These are phyloP conservation scores for Calophaca sinica DNA, from an alignment of 306 rosid species.

Conservation along the genomic window DNA sequence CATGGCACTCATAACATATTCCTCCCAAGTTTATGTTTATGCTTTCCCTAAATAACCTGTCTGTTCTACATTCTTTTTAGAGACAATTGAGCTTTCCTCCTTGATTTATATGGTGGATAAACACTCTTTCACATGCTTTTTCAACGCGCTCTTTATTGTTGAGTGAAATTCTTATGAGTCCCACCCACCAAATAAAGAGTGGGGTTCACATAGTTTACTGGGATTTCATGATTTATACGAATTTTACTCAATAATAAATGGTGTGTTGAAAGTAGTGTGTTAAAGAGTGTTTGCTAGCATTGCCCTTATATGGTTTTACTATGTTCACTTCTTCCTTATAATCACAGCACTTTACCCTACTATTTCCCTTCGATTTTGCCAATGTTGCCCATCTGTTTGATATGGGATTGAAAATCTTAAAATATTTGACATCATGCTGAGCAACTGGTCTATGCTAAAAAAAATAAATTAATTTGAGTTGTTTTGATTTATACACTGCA, in stretches of 20 bases:
- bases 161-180: background rate
- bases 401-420: background rate
- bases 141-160: background rate
- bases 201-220: background rate
- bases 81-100: background rate
- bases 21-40: background rate
- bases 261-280: background rate
- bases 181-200: background rate
- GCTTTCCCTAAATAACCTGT: background rate
- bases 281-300: background rate
- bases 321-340: background rate
- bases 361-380: conserved; percentile 13
- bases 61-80: background rate
- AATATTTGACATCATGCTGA: background rate
- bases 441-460: conserved; percentile 4
- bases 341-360: background rate
- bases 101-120: background rate
- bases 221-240: background rate
- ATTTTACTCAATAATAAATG: background rate
- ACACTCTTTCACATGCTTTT: no score
- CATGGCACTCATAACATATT: no score
- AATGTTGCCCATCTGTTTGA: background rate
- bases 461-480: background rate
- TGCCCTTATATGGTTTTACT: background rate
- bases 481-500: background rate